Evolutionary conservation across 768 basidiomycete genomes (phyloP).

Genomic region (Boletus edulis): DNA sequence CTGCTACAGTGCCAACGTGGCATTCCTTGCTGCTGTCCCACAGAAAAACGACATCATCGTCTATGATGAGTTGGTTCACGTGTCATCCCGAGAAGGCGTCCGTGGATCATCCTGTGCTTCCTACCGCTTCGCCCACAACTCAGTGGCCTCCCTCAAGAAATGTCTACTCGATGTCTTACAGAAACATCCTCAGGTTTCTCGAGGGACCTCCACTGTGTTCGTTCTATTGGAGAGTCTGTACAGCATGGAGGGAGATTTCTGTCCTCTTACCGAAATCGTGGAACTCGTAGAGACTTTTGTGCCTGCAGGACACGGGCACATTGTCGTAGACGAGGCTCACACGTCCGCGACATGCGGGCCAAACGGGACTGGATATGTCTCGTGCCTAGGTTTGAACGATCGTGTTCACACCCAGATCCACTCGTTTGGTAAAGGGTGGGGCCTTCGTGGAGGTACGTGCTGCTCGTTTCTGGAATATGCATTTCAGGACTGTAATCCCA

Average conservation of each 20-base stretch:
- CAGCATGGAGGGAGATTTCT: constrained; percentile 60
- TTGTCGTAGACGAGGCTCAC: constrained; percentile 59
- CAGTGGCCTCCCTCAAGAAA: constrained; percentile 32
- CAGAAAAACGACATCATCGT: constrained; percentile 45
- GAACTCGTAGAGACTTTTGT: constrained; percentile 36
- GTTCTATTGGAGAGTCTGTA: constrained; percentile 54
- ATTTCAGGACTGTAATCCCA: neutral
- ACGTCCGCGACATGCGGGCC: constrained; percentile 52
- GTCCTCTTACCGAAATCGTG: constrained; percentile 44
- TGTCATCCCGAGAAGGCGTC: constrained; percentile 51
- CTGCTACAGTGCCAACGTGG: constrained; percentile 53
- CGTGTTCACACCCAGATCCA: constrained; percentile 46
- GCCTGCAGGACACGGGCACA: constrained; percentile 37
- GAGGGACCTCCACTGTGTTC: constrained; percentile 38
- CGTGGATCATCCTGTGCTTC: constrained; percentile 32
- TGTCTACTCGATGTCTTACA: constrained; percentile 28
- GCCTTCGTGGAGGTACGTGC: constrained; percentile 13
- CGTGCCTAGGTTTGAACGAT: constrained; percentile 40
- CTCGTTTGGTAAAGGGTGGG: constrained; percentile 49
- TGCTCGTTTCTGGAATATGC: neutral
- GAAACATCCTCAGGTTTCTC: constrained; percentile 18
- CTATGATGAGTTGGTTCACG: constrained; percentile 53
- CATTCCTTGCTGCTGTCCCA: constrained; percentile 47
- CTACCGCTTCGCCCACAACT: constrained; percentile 47
- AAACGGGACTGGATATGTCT: constrained; percentile 43